A percentile compares a stretch with the other conserved stretches of the same genome.
Conservation (phyloP, 164 flowering plant genomes). For the Macadamia integrifolia region DNA sequence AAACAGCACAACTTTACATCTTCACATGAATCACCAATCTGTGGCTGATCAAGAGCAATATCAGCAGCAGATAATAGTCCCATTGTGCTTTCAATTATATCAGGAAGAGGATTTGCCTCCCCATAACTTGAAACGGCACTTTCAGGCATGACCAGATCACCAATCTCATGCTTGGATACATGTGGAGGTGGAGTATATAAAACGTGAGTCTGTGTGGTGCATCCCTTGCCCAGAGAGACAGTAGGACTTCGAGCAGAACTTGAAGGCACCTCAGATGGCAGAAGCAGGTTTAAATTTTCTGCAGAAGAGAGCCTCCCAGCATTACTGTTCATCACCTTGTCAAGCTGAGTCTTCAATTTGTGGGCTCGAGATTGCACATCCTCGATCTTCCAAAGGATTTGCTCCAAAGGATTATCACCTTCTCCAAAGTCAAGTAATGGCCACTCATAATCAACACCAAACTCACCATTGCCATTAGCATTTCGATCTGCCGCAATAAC, state of each 20-base stretch:
- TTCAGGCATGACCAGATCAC: constrained; percentile 45
- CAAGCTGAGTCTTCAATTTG: constrained; percentile 51
- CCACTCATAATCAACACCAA: constrained; percentile 31
- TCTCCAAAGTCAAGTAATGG: constrained; percentile 33
- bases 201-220: constrained; percentile 37
- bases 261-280: constrained; percentile 43
- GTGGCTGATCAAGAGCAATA: constrained; percentile 45
- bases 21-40: constrained; percentile 57
- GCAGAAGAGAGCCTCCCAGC: constrained; percentile 57
- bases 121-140: constrained; percentile 55
- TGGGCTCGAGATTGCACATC: constrained; percentile 42
- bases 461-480: constrained; percentile 27
- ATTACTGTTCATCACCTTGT: constrained; percentile 39
- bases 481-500: constrained; percentile 36
- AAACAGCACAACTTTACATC: constrained; percentile 40
- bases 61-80: constrained; percentile 55
- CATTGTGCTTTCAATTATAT: constrained; percentile 71
- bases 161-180: constrained; percentile 43
- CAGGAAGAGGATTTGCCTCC: constrained; percentile 54
- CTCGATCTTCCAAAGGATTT: constrained; percentile 64
- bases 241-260: constrained; percentile 65
- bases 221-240: constrained; percentile 58
- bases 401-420: constrained; percentile 39
- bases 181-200: constrained; percentile 30
- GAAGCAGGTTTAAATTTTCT: constrained; percentile 63